phyloP scores from a whole-genome alignment of 2,329 filamentous ascomycete genomes.

The Cryphonectria japonica region DNA sequence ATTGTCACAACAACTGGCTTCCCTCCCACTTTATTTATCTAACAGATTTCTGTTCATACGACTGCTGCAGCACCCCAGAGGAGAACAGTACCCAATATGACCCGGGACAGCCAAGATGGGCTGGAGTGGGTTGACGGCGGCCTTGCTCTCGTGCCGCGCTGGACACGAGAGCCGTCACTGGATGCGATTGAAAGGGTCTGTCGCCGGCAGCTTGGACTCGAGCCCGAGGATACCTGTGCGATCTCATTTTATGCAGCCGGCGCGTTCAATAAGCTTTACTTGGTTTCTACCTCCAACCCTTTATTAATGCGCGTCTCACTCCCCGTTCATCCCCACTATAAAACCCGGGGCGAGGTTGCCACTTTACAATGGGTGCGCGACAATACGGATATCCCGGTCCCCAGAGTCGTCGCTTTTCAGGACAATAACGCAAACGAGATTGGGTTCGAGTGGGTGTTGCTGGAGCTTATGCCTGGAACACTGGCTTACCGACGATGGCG shows the following conservation, averaged over 20 bases:
- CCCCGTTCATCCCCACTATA: conserved; percentile 36
- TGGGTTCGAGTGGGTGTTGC: conserved; percentile 46
- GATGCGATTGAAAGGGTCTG: conserved; percentile 33
- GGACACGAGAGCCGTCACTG: conserved; percentile 36
- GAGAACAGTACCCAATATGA: not conserved
- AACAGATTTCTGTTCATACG: not conserved
- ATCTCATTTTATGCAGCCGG: conserved; percentile 35
- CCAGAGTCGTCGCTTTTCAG: conserved; percentile 40
- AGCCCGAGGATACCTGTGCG: conserved; percentile 29
- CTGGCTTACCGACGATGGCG: conserved; percentile 34
- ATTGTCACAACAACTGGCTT: not conserved
- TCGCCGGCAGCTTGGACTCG: conserved; percentile 33
- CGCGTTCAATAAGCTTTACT: conserved; percentile 40
- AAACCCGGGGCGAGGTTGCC: conserved; percentile 40
- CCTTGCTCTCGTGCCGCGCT: conserved; percentile 33
- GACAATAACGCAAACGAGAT: conserved; percentile 38
- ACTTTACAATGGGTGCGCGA: conserved; percentile 40
- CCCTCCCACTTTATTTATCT: not conserved
- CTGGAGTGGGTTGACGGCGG: conserved; percentile 34
- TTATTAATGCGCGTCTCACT: conserved; percentile 36
- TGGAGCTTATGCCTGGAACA: conserved; percentile 37
- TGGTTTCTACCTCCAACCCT: conserved; percentile 27
- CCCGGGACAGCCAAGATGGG: conserved; percentile 28
- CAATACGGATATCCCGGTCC: conserved; percentile 40
- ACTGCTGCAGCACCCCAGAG: not conserved